These are phyloP conservation scores for Candida anutae DNA, from an alignment of 1,139 yeast genomes.

Conservation along the genomic window DNA sequence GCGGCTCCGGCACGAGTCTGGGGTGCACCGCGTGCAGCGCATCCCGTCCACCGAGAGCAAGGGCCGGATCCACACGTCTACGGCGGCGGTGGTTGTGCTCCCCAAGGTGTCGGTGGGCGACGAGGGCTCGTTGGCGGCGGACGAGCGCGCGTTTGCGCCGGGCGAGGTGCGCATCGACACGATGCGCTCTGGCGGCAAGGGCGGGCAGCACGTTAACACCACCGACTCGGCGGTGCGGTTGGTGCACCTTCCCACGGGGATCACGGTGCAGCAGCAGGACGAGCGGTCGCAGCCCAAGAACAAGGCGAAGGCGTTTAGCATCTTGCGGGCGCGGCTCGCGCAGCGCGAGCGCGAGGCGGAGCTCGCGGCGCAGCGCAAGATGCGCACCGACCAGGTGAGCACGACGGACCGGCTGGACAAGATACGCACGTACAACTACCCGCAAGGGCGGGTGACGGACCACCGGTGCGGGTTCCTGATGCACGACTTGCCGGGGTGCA, in stretches of 20 bases:
- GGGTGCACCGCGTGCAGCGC: constrained; percentile 94
- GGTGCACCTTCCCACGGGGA: constrained; percentile 88
- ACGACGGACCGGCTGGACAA: constrained; percentile 90
- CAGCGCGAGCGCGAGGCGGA: constrained; percentile 66
- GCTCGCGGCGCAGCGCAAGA: constrained; percentile 55
- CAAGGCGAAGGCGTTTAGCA: constrained; percentile 87
- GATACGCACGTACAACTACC: constrained; percentile 85
- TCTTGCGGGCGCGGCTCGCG: constrained; percentile 76
- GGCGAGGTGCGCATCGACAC: constrained; percentile 90
- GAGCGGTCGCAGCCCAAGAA: constrained; percentile 93
- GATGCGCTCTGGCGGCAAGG: constrained; percentile 96
- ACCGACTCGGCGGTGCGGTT: constrained; percentile 95
- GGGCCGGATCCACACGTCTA: constrained; percentile 92
- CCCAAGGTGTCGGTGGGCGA: constrained; percentile 69
- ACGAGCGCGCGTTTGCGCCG: constrained; percentile 71
- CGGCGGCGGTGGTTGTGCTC: constrained; percentile 89
- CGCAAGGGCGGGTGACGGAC: constrained; percentile 89
- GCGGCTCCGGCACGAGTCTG: constrained; percentile 74
- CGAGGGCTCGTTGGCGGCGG: constrained; percentile 46
- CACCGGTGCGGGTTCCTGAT: constrained; percentile 79
- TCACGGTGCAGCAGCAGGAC: constrained; percentile 85
- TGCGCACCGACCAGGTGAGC: constrained; percentile 77
- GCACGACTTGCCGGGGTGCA: constrained; percentile 74
- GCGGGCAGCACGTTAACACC: constrained; percentile 98
- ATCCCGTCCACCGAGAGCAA: constrained; percentile 90